Conservation (phyloP, 176 grass and related monocot genomes). For the Ananas comosus region DNA sequence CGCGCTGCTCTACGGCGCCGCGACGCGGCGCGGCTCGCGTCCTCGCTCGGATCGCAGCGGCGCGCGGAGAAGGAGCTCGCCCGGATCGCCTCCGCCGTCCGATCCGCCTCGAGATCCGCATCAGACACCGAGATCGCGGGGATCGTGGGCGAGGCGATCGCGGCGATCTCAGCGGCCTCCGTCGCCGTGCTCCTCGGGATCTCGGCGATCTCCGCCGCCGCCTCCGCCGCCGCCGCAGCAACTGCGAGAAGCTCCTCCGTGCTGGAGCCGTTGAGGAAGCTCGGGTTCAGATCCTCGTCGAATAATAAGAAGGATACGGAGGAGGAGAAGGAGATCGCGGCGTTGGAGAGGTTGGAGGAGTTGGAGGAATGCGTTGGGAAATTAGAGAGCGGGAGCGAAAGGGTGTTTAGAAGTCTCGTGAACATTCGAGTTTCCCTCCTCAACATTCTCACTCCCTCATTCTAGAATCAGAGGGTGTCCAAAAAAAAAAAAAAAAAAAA, state of each 20-base stretch:
- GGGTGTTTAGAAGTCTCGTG: constrained; percentile 59
- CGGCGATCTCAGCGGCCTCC: constrained; percentile 25
- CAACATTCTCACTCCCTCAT: constrained; percentile 62
- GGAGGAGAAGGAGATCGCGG: constrained; percentile 24
- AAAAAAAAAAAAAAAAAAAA: neutral
- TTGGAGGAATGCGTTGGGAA: constrained; percentile 44
- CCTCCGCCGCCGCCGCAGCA: neutral
- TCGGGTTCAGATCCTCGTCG: constrained; percentile 17
- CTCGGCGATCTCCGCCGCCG: constrained; percentile 24
- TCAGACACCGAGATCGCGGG: constrained; percentile 36
- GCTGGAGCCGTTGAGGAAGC: constrained; percentile 25
- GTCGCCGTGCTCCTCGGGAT: constrained; percentile 35
- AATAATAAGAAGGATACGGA: constrained; percentile 18
- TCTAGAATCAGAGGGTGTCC: constrained; percentile 10
- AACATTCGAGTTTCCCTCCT: constrained; percentile 61
- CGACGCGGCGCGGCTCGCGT: constrained; percentile 27
- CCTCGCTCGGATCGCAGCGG: constrained; percentile 26
- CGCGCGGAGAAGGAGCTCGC: constrained; percentile 43
- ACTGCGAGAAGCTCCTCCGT: constrained; percentile 12
- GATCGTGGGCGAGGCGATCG: constrained; percentile 38
- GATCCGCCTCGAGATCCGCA: neutral
- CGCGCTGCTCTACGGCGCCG: constrained; percentile 33
- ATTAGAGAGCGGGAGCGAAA: constrained; percentile 47
- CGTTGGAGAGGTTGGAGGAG: constrained; percentile 49
- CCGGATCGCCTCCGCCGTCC: neutral